A percentile compares a stretch with the other conserved stretches of the same genome.
Evolutionary conservation across 192 early-diverging fungal species (phyloP).

Genomic region (Coemansia sp.): DNA sequence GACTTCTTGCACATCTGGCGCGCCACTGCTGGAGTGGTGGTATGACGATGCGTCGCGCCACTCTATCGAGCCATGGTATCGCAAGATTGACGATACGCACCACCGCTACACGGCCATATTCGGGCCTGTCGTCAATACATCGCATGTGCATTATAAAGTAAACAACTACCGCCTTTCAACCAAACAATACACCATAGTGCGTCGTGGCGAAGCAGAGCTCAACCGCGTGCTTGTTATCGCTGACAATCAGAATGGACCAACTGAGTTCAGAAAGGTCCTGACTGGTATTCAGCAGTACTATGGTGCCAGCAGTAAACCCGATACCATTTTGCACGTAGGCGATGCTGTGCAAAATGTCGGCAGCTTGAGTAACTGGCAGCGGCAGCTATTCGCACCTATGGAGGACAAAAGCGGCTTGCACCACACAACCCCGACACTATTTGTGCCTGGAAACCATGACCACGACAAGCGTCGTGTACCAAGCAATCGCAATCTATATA

Average conservation of each 20-base stretch:
- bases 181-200: constrained; percentile 20
- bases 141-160: constrained; percentile 29
- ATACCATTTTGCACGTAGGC: constrained; percentile 68
- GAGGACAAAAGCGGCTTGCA: constrained; percentile 56
- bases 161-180: constrained; percentile 22
- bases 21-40: constrained; percentile 45
- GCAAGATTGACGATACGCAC: constrained; percentile 27
- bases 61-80: constrained; percentile 28
- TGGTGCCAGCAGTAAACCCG: constrained; percentile 11
- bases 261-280: constrained; percentile 29
- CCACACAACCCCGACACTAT: constrained; percentile 63
- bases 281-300: constrained; percentile 10
- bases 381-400: constrained; percentile 65
- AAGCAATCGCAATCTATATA: constrained; percentile 54
- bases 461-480: constrained; percentile 56
- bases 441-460: constrained; percentile 77
- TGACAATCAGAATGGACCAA: constrained; percentile 47
- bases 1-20: constrained; percentile 27
- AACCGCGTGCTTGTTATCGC: constrained; percentile 37
- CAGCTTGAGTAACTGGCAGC: constrained; percentile 68
- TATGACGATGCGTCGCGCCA: constrained; percentile 5
- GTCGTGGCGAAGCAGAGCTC: constrained; percentile 2
- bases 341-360: constrained; percentile 64
- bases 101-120: constrained; percentile 42
- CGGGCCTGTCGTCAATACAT: constrained; percentile 20